phyloP scores from a whole-genome alignment of 2,329 filamentous ascomycete genomes.

The Arthrobotrys pseudoclavata region DNA sequence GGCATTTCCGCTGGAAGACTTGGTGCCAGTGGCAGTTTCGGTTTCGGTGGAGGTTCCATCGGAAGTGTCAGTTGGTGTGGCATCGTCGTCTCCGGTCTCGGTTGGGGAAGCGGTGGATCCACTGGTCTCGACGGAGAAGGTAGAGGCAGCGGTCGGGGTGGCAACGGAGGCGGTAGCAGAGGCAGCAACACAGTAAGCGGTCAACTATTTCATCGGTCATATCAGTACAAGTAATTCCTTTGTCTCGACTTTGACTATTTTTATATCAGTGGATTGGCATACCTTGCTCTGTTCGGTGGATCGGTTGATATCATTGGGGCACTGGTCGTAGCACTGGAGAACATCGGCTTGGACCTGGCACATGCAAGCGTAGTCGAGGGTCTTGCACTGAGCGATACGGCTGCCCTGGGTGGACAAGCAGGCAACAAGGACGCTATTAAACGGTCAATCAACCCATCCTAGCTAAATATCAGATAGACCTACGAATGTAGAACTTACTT shows the following conservation, averaged over 20 bases:
- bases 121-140: constrained; percentile 41
- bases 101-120: constrained; percentile 3
- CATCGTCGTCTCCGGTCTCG: neutral
- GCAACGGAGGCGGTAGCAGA: constrained; percentile 34
- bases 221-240: neutral
- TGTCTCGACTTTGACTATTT: no score
- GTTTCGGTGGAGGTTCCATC: constrained; percentile 19
- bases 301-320: constrained; percentile 52
- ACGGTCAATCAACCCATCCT: neutral
- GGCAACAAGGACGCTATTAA: constrained; percentile 37
- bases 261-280: neutral
- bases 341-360: constrained; percentile 44
- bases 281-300: constrained; percentile 48
- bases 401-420: constrained; percentile 36
- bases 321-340: constrained; percentile 56
- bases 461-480: neutral
- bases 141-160: constrained; percentile 47
- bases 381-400: constrained; percentile 32
- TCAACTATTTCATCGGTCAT: constrained; percentile 33
- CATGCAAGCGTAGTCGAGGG: constrained; percentile 53
- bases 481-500: constrained; percentile 10
- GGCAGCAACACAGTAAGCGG: constrained; percentile 51
- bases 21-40: constrained; percentile 16
- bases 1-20: constrained; percentile 19
- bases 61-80: constrained; percentile 23